These are phyloP conservation scores for Diaporthe caulivora DNA, from an alignment of 2,329 filamentous ascomycete genomes.

Conservation along the genomic window DNA sequence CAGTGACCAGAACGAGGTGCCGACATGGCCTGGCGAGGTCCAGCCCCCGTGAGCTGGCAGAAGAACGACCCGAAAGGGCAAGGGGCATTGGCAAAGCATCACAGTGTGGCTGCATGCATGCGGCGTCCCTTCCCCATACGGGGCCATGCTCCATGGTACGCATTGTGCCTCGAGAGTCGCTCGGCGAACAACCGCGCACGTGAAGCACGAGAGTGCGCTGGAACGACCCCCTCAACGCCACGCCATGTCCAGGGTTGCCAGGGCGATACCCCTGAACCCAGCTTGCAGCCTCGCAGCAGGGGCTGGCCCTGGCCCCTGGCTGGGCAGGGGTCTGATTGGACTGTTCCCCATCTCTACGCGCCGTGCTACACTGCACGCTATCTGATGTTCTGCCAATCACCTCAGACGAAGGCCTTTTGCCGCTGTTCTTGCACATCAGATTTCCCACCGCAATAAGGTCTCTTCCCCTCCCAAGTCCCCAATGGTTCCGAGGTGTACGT, in stretches of 20 bases:
- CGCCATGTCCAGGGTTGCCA: slow-evolving; percentile 19
- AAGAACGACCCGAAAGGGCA: not conserved
- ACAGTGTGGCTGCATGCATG: slow-evolving; percentile 20
- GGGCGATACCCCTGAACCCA: slow-evolving; percentile 32
- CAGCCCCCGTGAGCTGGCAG: not conserved
- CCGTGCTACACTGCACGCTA: slow-evolving; percentile 37
- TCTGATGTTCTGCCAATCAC: slow-evolving; percentile 37
- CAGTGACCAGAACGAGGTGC: slow-evolving; percentile 3
- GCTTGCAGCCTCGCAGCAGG: slow-evolving; percentile 33
- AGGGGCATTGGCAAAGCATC: slow-evolving; percentile 27
- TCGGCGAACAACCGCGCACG: slow-evolving; percentile 15
- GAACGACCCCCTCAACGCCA: slow-evolving; percentile 33
- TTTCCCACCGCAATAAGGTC: slow-evolving; percentile 31
- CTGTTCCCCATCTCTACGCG: slow-evolving; percentile 37
- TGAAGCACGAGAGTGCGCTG: slow-evolving; percentile 20
- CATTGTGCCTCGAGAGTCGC: slow-evolving; percentile 7
- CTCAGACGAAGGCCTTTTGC: slow-evolving; percentile 30
- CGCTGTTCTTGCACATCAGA: slow-evolving; percentile 31
- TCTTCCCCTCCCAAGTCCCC: slow-evolving; percentile 25
- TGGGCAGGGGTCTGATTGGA: slow-evolving; percentile 33
- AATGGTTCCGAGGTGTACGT: slow-evolving; percentile 31
- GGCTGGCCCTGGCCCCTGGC: slow-evolving; percentile 29
- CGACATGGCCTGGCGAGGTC: slow-evolving; percentile 15
- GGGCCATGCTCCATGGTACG: not conserved
- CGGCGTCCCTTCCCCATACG: slow-evolving; percentile 3